Evolutionary conservation across 768 basidiomycete genomes (phyloP), one percentile per base, ranked within the genome.

Genomic region (Porphyrellus cyaneotinctus): DNA sequence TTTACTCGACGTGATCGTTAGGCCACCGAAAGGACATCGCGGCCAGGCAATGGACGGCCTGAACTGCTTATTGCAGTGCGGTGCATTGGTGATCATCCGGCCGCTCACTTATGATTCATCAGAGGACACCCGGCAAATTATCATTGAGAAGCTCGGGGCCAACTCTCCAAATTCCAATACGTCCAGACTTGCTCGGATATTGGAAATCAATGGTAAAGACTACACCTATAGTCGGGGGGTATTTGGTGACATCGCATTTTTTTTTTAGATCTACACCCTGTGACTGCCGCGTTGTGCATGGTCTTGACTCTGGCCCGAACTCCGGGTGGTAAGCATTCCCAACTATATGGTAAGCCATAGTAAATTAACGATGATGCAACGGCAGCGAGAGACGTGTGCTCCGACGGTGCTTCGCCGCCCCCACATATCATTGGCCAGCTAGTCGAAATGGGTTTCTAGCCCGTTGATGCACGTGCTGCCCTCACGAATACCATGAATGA

Each of bases 371-470:
- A n/a, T 20, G 20, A 39, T n/a, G 26, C 28, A 26, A 14, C 6
- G 8, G 38, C 22, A 48, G 56, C 38, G 13, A 47, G 11, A n/a
- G n/a, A n/a, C n/a, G 42, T 38, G 9, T 62, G 54, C 22, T 11
- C 10, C 4, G 2, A n/a, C n/a, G n/a, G 53, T 71, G 1, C 66
- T 0, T 85, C 86, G 1, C 87, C 87, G 3, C 95, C 95, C 1
- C 95, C 95, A 0, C 95, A 97, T 63, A 76, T 97, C 48, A 71
- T 93, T 1, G 94, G 95, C 0, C 88, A 92, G 65, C 80, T 97
- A 28, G 88, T 97, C 28, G 92, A 95, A 70, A 97, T 97, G 93
- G 95, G 95, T 5, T 97, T 97, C 72, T 82, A 90, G 0, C 76
- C 87, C 22, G 69, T 79, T 17, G 84, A 91, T 62, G 88, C 95